phyloP scores from a whole-genome alignment of 345 rosid genomes.

The Gossypium turneri region DNA sequence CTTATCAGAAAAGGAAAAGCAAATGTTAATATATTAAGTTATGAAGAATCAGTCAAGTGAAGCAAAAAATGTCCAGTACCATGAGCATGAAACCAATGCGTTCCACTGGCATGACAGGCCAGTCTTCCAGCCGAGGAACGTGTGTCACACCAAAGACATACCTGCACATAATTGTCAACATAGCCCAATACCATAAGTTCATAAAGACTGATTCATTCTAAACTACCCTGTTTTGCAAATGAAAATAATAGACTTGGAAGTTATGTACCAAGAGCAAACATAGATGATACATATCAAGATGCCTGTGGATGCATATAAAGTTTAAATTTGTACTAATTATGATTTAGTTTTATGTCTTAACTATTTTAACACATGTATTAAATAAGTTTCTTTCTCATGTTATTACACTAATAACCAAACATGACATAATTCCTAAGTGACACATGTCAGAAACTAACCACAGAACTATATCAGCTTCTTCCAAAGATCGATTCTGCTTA shows the following conservation, averaged over 20 bases:
- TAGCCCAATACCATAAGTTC: not conserved
- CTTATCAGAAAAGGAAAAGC: not conserved
- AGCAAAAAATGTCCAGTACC: conserved; percentile 27
- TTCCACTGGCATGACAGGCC: conserved; percentile 78
- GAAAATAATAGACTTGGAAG: not conserved
- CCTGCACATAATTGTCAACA: conserved; percentile 30
- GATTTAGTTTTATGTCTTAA: too few species aligned
- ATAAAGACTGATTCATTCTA: not conserved
- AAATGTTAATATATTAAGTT: not conserved
- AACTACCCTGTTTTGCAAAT: not conserved
- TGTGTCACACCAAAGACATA: conserved; percentile 70
- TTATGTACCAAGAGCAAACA: not conserved
- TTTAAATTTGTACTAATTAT: not conserved
- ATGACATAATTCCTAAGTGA: not conserved
- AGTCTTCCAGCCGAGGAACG: conserved; percentile 70
- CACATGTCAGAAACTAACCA: conserved; percentile 39
- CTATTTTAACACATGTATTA: too few species aligned
- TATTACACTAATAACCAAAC: too few species aligned
- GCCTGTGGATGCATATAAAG: not conserved
- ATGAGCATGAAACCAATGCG: conserved; percentile 59
- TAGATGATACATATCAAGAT: not conserved
- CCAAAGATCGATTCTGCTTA: conserved; percentile 56
- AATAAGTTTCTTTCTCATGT: too few species aligned
- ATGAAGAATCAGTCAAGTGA: not conserved
- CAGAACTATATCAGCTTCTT: conserved; percentile 65